Evolutionary conservation across 2,329 filamentous ascomycete genomes (phyloP), one percentile per base, ranked within the genome.

Genomic region (Sclerotinia subarctica): DNA sequence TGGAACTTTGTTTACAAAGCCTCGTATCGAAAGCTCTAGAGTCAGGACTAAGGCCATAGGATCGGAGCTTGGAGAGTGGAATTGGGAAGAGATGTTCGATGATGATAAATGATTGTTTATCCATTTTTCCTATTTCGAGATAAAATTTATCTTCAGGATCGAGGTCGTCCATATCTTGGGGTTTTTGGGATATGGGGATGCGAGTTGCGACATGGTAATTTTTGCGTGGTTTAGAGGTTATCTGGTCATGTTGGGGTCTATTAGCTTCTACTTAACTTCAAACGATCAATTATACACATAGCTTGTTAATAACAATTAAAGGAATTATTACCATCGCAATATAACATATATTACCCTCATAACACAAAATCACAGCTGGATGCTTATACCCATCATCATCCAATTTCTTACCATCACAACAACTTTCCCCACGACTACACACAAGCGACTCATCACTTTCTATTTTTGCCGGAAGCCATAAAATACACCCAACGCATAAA

Each of bases 311-410:
- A 4, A 17, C 5, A 42, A 42, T 17, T 42, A 57, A 2, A 4
- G 21, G 21, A 24, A 2, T 57, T n/a, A 19, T 26, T 54, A 64
- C 60, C 47, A 42, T 42, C 21, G 60, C 60, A 53, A 54, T 15
- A 8, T 6, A 64, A 29, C 60, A 64, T 38, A 5, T 13, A 13
- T 2, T n/a, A 7, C 4, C 46, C 15, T 51, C 21, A 26, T 38
- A n/a, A 32, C 38, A n/a, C n/a, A 64, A 54, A 11, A 64, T 54
- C 10, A 64, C 35, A 11, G 54, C 49, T 11, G 60, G 60, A 15
- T 64, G 60, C 13, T 64, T 54, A 19, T 64, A 64, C 4, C 60
- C 60, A 26, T 53, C 49, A 44, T 53, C 32, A 17, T 64, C 19
- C 35, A 64, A 29, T 26, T 42, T n/a, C 24, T 5, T 21, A 3